phyloP scores from a whole-genome alignment of 352 stramenopile genomes.

The Pythium diclinum region DNA sequence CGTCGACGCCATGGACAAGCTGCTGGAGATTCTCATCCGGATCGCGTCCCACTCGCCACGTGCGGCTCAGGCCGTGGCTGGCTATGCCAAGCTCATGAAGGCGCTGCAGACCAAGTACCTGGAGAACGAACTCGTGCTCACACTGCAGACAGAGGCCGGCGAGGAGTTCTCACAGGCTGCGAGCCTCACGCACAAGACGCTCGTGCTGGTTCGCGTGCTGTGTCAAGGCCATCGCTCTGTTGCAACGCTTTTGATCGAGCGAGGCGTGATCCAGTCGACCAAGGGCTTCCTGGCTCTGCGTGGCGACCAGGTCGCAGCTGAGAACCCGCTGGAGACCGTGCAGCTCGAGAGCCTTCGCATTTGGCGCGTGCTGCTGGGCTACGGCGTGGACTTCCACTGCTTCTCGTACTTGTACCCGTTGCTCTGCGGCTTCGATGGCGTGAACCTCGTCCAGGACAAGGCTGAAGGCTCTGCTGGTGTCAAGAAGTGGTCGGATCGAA shows the following conservation, averaged over 20 bases:
- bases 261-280: slow-evolving; percentile 27
- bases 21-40: slow-evolving; percentile 31
- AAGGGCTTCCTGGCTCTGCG: slow-evolving; percentile 28
- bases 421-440: slow-evolving; percentile 32
- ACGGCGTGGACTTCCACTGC: slow-evolving; percentile 36
- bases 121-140: slow-evolving; percentile 27
- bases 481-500: slow-evolving; percentile 19
- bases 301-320: not conserved
- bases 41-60: slow-evolving; percentile 32
- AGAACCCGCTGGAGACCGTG: slow-evolving; percentile 18
- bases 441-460: slow-evolving; percentile 20
- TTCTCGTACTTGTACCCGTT: slow-evolving; percentile 40
- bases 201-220: slow-evolving; percentile 25
- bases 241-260: slow-evolving; percentile 19
- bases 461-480: not conserved
- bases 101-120: slow-evolving; percentile 26
- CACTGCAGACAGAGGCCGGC: slow-evolving; percentile 18
- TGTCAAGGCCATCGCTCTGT: slow-evolving; percentile 26
- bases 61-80: slow-evolving; percentile 14
- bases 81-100: slow-evolving; percentile 18
- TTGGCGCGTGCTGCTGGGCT: slow-evolving; percentile 35
- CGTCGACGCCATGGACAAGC: slow-evolving; percentile 24
- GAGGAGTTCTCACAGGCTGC: slow-evolving; percentile 17
- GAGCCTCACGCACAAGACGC: slow-evolving; percentile 9
- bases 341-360: slow-evolving; percentile 31